phyloP scores from a whole-genome alignment of 805 yeast species.

The Komagataella kurtzmanii region DNA sequence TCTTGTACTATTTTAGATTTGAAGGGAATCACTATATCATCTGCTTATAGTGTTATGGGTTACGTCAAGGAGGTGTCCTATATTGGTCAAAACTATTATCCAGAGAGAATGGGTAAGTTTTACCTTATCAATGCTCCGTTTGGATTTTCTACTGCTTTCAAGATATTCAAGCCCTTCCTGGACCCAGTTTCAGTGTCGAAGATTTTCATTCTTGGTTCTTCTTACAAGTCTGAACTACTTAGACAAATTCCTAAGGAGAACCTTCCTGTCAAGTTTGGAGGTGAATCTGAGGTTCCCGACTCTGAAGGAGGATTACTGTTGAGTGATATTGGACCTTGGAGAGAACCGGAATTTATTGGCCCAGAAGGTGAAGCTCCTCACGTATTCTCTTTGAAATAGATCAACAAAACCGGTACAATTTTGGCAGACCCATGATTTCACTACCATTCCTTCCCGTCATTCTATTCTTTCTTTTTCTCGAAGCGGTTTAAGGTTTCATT shows the following conservation, averaged over 20 bases:
- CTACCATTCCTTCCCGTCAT: neutral
- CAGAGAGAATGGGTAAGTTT: conserved; percentile 98
- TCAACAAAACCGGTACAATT: neutral
- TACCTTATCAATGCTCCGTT: conserved; percentile 94
- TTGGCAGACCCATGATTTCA: neutral
- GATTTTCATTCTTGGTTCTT: conserved; percentile 74
- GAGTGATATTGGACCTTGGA: conserved; percentile 96
- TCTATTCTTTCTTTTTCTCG: neutral
- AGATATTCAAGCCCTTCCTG: conserved; percentile 80
- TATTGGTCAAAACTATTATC: conserved; percentile 95
- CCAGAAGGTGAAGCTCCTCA: conserved; percentile 92
- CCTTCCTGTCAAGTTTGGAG: conserved; percentile 87
- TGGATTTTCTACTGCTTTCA: conserved; percentile 91
- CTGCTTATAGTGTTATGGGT: conserved; percentile 74
- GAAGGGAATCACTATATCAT: conserved; percentile 79
- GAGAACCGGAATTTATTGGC: conserved; percentile 77
- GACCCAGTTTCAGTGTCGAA: conserved; percentile 97
- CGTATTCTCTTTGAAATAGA: conserved; percentile 17
- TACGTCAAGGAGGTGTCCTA: conserved; percentile 88
- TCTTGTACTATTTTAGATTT: conserved; percentile 93
- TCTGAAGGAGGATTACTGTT: conserved; percentile 72
- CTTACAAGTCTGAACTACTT: conserved; percentile 69
- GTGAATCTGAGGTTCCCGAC: conserved; percentile 51
- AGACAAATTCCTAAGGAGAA: conserved; percentile 91
- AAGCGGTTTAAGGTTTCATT: neutral